Evolutionary conservation across 1,284 basidiomycete species (phyloP).

Genomic region (Chondrostereum purpureum): DNA sequence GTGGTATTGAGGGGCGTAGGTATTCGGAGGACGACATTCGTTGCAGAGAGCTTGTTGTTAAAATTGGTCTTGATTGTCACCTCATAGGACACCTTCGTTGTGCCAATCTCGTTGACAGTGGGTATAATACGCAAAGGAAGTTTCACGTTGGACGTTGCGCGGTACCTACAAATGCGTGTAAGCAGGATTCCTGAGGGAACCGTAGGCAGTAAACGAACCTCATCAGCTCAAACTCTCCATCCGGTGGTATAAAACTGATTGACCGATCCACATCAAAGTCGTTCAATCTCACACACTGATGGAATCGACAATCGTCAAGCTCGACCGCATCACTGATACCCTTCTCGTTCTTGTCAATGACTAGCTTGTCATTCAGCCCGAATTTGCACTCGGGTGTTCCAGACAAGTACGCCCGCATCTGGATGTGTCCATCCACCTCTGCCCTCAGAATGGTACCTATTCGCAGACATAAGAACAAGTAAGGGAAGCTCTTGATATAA

Average conservation of each 20-base stretch:
- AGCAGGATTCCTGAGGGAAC: constrained; percentile 1
- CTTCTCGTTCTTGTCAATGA: constrained; percentile 80
- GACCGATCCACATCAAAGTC: constrained; percentile 92
- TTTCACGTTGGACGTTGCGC: constrained; percentile 93
- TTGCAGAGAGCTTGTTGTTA: constrained; percentile 87
- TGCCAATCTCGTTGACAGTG: constrained; percentile 90
- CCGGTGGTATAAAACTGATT: constrained; percentile 96
- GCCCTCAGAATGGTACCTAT: constrained; percentile 87
- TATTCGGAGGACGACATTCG: constrained; percentile 87
- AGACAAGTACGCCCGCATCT: constrained; percentile 96
- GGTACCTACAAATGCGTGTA: constrained; percentile 57
- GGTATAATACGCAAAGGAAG: constrained; percentile 88
- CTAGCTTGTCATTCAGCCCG: constrained; percentile 95
- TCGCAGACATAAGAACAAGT: not conserved
- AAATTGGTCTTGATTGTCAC: constrained; percentile 88
- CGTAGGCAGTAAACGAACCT: constrained; percentile 38
- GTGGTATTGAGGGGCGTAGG: constrained; percentile 96
- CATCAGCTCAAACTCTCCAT: constrained; percentile 99
- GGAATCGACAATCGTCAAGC: constrained; percentile 96
- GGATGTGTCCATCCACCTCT: constrained; percentile 96
- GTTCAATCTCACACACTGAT: constrained; percentile 93
- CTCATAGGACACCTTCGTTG: constrained; percentile 86
- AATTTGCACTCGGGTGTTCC: constrained; percentile 98
- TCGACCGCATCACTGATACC: constrained; percentile 75
- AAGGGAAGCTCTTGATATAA: constrained; percentile 5